Percentiles rank a stretch among this genome's conserved stretches.
phyloP scores from a whole-genome alignment of 2,329 filamentous ascomycete genomes.

The Septoria linicola region DNA sequence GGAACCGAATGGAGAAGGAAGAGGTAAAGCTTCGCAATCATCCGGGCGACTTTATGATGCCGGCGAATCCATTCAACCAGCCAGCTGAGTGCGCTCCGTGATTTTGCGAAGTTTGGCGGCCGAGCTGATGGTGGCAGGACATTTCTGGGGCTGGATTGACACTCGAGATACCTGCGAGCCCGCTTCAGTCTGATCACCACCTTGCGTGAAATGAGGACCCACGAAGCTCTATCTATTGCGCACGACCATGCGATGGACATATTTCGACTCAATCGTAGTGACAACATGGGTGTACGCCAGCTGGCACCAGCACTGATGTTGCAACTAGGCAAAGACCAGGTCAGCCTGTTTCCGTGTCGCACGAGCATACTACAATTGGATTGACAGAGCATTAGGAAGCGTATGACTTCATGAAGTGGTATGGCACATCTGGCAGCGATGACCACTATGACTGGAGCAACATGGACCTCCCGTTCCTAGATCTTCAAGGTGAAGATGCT shows the following conservation, averaged over 20 bases:
- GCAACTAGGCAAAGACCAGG: conserved; percentile 9
- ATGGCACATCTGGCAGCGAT: conserved; percentile 3
- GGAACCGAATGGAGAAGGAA: not conserved
- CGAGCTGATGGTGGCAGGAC: not conserved
- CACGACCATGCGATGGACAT: not conserved
- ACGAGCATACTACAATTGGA: too few species aligned
- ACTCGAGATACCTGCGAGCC: conserved; percentile 9
- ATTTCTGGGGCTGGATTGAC: conserved; percentile 11
- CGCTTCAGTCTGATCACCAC: not conserved
- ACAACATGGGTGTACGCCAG: conserved; percentile 18
- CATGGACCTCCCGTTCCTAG: conserved; percentile 5
- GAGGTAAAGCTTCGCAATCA: conserved; percentile 1
- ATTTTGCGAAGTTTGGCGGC: too few species aligned
- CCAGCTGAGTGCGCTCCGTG: too few species aligned
- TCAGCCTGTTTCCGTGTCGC: too few species aligned
- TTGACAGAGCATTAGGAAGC: too few species aligned
- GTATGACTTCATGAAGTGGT: conserved; percentile 19
- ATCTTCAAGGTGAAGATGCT: conserved; percentile 8
- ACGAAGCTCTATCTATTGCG: conserved; percentile 6
- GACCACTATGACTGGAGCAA: conserved; percentile 6
- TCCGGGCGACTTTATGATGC: not conserved
- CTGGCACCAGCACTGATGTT: conserved; percentile 11
- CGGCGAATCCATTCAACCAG: not conserved
- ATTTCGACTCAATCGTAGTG: conserved; percentile 7
- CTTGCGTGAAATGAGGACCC: conserved; percentile 1